A percentile compares a stretch with the other conserved stretches of the same genome.
These are phyloP conservation scores for Fraxinus albicans DNA, from an alignment of 305 asterid species.

Conservation along the genomic window DNA sequence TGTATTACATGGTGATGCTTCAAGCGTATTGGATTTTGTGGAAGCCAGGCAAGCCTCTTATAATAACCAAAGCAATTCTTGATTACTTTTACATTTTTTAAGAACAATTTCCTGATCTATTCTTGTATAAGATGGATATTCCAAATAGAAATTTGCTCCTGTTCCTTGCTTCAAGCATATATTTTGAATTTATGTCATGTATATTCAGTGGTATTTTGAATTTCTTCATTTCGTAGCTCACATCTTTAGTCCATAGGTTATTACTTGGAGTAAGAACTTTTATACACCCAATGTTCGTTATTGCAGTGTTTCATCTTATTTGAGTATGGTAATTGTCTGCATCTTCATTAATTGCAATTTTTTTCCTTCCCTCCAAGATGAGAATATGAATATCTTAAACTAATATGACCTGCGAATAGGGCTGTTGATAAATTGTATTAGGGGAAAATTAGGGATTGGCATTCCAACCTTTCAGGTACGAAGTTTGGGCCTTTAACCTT, in stretches of 20 bases:
- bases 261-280: background rate
- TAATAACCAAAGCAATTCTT: conserved; percentile 35
- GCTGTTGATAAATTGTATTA: background rate
- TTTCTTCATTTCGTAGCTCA: background rate
- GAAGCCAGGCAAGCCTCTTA: conserved; percentile 57
- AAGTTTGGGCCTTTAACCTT: too few relatives aligned
- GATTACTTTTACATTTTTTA: background rate
- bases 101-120: background rate
- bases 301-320: background rate
- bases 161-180: background rate
- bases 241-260: background rate
- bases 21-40: conserved; percentile 49
- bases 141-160: background rate
- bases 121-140: background rate
- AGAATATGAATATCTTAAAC: background rate
- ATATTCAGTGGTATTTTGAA: background rate
- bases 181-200: background rate
- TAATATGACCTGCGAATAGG: background rate
- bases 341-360: too few relatives aligned
- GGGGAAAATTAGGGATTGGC: background rate
- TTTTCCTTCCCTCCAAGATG: too few relatives aligned
- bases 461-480: too few relatives aligned
- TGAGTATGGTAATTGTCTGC: background rate
- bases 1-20: conserved; percentile 57
- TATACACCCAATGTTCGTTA: background rate